Base-by-base conservation (phyloP, 148 eudicot genomes). In the Rhododendron molle region DNA sequence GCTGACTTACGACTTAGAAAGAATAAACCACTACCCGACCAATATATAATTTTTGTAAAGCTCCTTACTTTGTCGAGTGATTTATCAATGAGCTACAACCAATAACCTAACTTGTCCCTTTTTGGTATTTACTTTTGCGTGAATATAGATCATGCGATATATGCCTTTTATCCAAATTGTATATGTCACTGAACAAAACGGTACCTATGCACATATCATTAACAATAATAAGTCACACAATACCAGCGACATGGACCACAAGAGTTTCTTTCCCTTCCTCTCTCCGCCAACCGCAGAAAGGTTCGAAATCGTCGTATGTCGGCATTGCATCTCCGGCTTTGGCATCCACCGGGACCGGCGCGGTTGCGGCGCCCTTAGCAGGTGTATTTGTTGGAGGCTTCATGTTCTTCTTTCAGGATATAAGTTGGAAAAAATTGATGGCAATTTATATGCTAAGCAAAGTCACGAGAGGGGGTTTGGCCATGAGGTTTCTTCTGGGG, bases 221-320 rank as follows among this genome's bases (percentile, higher is more conserved):
- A 20, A 23, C 11, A 65, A n/a, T 40, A 9, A 65, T 65, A 36
- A 8, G 13, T 6, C 12, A 7, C 16, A 81, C 5, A 52, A 26
- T 88, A 91, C 91, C 93, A n/a, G 73, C 86, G 54, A 89, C 81
- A 90, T 73, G 85, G 85, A 89, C 88, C 65, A 86, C 89, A 74
- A 89, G 91, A 86, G 86, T 83, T 71, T 91, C 88, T 11, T 52
- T 44, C 28, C 54, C 87, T 58, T 91, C 91, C 78, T 85, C 83
- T 12, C 83, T 89, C 32, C 28, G 60, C 93, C 92, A 90, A 20
- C 74, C 74, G 78, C 92, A 90, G 44, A 86, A 85, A 9, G 92
- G 93, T 81, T 90, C 92, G 73, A 91, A 89, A 44, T 91, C 92
- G 44, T 88, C 88, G n/a, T 85, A 87, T 5, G 83, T 65, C 23